Base-by-base conservation (phyloP, 139 green algal species). In the Medakamo hakoo region DNA sequence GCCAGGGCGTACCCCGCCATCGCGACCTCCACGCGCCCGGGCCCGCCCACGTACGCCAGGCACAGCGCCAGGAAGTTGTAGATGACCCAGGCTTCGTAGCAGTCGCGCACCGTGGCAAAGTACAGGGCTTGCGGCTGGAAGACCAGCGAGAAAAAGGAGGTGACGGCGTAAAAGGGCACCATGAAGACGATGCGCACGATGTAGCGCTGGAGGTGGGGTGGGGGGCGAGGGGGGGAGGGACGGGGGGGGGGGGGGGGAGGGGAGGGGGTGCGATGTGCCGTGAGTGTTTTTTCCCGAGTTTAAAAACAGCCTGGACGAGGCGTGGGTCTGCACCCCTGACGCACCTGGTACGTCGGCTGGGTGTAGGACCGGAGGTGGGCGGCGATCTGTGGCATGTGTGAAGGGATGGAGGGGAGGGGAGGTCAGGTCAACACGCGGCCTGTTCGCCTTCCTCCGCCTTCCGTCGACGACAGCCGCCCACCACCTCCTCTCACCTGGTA, bases 161-260 rank as follows among this genome's bases (percentile, higher is more conserved):
- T 78, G 2, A 90, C 61, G 5, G 84, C 74, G 68, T 96, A 98
- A 25, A 96, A 80, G 2, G 91, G 91, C 5, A 98, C 88, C 78
- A 97, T 91, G 68, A 97, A 97, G 22, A 97, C 88, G 63, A 98
- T 95, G 27, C 92, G 82, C 55, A 97, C 85, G 67, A 98, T 98
- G 79, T 92, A 96, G 23, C 92, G 73, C 86, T 97, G 86, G 55
- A 64, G 31, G 21, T 3, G 55, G 26, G 27, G 2, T 23, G 26
- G 30, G 14, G 30, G 28, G 49, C 56, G 28, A 55, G 55, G 2
- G 14, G 18, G 16, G 40, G 25, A 30, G 30, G 21, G 26, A 49
- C 21, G 2, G 9, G 4, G 27, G 32, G 29, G 19, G 14, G 1
- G 29, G 27, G 3, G 4, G 22, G 16, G 9, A 67, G 27, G 24